These are phyloP conservation scores for Psilocybe azurescens DNA, from an alignment of 768 basidiomycete species.

Conservation along the genomic window DNA sequence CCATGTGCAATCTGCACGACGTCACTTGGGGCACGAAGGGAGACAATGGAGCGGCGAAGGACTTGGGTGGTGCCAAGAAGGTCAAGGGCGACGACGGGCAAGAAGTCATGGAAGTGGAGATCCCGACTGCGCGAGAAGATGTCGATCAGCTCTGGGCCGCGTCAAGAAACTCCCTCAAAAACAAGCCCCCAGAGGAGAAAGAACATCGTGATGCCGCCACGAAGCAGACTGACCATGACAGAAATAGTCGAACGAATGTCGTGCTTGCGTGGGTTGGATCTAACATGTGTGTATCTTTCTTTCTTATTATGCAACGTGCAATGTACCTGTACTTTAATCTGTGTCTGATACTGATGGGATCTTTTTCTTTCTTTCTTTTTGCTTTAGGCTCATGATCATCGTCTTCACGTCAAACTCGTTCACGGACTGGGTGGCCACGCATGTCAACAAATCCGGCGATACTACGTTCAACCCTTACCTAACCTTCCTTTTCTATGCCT, in stretches of 20 bases:
- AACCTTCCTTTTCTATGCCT: slow-evolving; percentile 74
- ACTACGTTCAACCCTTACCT: slow-evolving; percentile 89
- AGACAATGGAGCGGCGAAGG: slow-evolving; percentile 86
- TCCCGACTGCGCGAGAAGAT: slow-evolving; percentile 84
- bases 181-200: slow-evolving; percentile 73
- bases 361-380: slow-evolving; percentile 17
- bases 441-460: slow-evolving; percentile 54
- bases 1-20: slow-evolving; percentile 92
- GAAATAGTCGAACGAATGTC: slow-evolving; percentile 85
- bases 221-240: slow-evolving; percentile 87
- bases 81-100: slow-evolving; percentile 85
- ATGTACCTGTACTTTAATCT: neutral
- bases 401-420: slow-evolving; percentile 82
- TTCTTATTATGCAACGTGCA: neutral
- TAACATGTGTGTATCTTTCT: slow-evolving; percentile 63
- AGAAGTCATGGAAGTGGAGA: slow-evolving; percentile 84
- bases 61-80: slow-evolving; percentile 91
- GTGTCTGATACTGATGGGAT: slow-evolving; percentile 7
- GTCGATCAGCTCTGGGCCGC: slow-evolving; percentile 89
- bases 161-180: slow-evolving; percentile 69
- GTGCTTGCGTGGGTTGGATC: slow-evolving; percentile 84
- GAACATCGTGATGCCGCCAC: slow-evolving; percentile 87
- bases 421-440: slow-evolving; percentile 68
- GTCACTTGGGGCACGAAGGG: slow-evolving; percentile 95
- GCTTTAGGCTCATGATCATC: slow-evolving; percentile 65